Evolutionary conservation across 2,329 filamentous ascomycete genomes (phyloP).

Genomic region (Calonectria fujianensis): DNA sequence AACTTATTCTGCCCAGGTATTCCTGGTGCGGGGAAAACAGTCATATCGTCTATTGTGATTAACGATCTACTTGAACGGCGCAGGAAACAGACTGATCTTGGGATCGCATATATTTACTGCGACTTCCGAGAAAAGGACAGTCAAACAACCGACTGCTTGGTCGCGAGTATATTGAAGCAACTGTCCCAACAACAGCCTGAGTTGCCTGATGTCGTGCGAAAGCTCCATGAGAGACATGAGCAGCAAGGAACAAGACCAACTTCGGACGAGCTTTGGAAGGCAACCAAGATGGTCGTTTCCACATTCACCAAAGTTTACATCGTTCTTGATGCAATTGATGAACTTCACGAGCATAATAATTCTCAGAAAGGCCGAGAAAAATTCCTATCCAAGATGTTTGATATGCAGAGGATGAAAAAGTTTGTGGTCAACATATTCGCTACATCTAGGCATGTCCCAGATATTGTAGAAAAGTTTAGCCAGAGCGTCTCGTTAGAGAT

Average conservation of each 20-base stretch:
- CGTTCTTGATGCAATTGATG: neutral
- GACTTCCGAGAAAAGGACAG: neutral
- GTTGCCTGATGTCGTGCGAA: neutral
- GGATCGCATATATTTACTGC: conserved; percentile 12
- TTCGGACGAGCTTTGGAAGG: neutral
- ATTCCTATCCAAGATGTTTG: neutral
- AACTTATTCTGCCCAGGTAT: conserved; percentile 10
- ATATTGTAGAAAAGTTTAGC: neutral
- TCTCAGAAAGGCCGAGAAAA: neutral
- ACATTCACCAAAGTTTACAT: neutral
- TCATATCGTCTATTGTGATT: neutral
- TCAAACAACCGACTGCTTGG: neutral
- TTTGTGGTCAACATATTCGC: neutral
- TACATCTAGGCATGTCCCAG: neutral
- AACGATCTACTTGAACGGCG: neutral
- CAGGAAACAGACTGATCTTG: neutral
- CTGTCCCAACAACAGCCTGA: neutral
- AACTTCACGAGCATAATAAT: neutral
- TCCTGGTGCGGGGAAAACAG: conserved; percentile 13
- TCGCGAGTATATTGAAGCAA: neutral
- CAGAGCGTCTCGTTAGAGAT: neutral
- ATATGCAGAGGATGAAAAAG: neutral
- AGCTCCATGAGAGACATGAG: neutral
- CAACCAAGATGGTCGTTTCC: no score
- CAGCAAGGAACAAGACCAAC: neutral